These are phyloP conservation scores for Isoetes taiwanensis DNA, from an alignment of 75 land plant genomes.

Conservation along the genomic window DNA sequence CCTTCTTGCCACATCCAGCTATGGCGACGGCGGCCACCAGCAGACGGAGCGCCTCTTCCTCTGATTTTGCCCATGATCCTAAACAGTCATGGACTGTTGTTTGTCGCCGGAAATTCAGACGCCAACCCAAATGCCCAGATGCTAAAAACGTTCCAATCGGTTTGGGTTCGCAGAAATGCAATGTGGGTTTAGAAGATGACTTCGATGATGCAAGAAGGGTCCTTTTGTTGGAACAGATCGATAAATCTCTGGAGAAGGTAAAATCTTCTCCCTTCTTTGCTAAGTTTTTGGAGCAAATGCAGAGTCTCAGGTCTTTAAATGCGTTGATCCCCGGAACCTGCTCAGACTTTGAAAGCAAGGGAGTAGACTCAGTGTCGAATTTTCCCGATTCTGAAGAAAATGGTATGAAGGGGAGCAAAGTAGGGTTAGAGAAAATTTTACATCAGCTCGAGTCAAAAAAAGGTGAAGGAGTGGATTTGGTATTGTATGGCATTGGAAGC, in stretches of 20 bases:
- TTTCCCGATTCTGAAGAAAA: not conserved
- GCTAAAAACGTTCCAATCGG: no score
- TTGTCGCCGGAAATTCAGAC: no score
- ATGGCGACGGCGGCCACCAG: no score
- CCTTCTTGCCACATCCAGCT: no score
- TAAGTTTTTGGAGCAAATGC: constrained; percentile 31
- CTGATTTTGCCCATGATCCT: no score
- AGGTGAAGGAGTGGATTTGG: constrained; percentile 34
- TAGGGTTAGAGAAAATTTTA: not conserved
- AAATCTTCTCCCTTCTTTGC: constrained; percentile 38
- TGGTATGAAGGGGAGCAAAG: not conserved
- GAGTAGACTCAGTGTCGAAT: not conserved
- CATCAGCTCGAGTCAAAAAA: no score
- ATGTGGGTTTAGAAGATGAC: no score
- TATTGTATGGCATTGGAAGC: constrained; percentile 81
- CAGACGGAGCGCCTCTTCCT: no score
- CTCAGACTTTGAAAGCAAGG: constrained; percentile 7
- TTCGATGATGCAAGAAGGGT: no score
- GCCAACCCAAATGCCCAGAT: no score
- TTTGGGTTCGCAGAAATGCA: no score
- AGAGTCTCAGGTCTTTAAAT: constrained; percentile 6
- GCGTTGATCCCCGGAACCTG: not conserved
- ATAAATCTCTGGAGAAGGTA: constrained; percentile 25
- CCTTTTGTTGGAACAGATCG: constrained; percentile 16
- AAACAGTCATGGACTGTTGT: no score